phyloP scores from a whole-genome alignment of 768 basidiomycete species.

The Russula lepida region DNA sequence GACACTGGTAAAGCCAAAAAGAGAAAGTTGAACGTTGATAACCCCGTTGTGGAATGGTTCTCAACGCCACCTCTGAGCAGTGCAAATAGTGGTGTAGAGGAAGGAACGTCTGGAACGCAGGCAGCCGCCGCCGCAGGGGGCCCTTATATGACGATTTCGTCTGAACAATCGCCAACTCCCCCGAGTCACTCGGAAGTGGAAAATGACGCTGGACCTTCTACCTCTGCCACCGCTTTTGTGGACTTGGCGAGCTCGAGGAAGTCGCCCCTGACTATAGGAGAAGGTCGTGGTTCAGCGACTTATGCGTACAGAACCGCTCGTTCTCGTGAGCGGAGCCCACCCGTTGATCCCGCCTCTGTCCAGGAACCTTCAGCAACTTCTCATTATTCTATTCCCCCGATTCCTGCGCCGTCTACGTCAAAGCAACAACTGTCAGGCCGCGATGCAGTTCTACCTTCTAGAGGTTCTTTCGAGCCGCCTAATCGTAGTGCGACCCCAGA shows the following conservation, averaged over 20 bases:
- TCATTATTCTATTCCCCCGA: neutral
- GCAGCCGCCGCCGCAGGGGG: neutral
- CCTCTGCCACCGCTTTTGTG: neutral
- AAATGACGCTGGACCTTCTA: neutral
- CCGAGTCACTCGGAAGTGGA: neutral
- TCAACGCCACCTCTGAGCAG: conserved; percentile 1
- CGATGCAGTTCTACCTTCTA: neutral
- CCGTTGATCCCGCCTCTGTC: neutral
- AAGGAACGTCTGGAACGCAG: neutral
- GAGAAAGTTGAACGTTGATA: neutral
- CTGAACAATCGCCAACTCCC: neutral
- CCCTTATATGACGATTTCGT: neutral
- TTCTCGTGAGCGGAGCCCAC: neutral
- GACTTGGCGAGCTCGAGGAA: neutral
- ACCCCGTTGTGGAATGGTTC: conserved; percentile 1
- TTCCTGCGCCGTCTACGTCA: neutral
- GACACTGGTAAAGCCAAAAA: neutral
- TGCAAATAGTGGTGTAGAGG: neutral
- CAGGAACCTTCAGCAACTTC: neutral
- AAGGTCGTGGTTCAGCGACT: neutral
- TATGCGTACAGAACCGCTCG: conserved; percentile 5
- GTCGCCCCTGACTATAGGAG: neutral
- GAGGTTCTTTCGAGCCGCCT: neutral
- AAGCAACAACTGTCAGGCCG: neutral
- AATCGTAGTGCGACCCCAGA: neutral